Conservation (phyloP, 192 early-diverging fungal genomes). For the Tieghemiomyces parasiticus region DNA sequence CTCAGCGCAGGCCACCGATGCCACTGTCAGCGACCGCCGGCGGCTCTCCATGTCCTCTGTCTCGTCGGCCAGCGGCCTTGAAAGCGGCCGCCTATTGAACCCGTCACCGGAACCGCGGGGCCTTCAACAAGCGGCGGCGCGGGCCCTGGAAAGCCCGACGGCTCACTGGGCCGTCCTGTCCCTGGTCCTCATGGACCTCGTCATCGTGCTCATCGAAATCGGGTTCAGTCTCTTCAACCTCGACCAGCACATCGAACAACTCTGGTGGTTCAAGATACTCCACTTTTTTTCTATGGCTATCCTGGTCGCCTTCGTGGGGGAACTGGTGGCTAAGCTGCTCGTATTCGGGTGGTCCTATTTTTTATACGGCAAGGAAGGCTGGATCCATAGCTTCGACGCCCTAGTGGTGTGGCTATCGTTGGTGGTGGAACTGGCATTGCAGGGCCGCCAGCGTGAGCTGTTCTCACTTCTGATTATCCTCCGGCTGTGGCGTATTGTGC, state of each 20-base stretch:
- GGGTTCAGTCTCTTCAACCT: not conserved
- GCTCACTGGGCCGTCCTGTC: not conserved
- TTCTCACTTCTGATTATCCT: conserved; percentile 2
- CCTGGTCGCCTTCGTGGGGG: not conserved
- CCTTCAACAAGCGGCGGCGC: not conserved
- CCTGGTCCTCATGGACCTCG: not conserved
- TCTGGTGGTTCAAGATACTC: not conserved
- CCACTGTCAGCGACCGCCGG: too few relatives aligned
- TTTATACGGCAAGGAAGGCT: conserved; percentile 1
- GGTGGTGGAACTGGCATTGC: not conserved
- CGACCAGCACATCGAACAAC: not conserved
- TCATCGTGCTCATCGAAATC: conserved; percentile 1
- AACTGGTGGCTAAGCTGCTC: not conserved
- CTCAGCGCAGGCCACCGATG: too few relatives aligned
- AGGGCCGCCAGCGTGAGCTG: conserved; percentile 3
- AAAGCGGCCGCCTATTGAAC: too few relatives aligned
- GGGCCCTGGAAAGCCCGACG: not conserved
- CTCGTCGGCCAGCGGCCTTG: too few relatives aligned
- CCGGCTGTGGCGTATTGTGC: conserved; percentile 9
- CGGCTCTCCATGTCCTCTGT: too few relatives aligned
- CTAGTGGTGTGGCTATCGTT: not conserved
- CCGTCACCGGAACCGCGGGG: too few relatives aligned
- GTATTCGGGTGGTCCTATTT: conserved; percentile 8
- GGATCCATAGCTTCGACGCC: conserved; percentile 8
- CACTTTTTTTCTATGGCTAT: not conserved